Conservation (phyloP, 768 basidiomycete species). For the Lactarius evosmus region DNA sequence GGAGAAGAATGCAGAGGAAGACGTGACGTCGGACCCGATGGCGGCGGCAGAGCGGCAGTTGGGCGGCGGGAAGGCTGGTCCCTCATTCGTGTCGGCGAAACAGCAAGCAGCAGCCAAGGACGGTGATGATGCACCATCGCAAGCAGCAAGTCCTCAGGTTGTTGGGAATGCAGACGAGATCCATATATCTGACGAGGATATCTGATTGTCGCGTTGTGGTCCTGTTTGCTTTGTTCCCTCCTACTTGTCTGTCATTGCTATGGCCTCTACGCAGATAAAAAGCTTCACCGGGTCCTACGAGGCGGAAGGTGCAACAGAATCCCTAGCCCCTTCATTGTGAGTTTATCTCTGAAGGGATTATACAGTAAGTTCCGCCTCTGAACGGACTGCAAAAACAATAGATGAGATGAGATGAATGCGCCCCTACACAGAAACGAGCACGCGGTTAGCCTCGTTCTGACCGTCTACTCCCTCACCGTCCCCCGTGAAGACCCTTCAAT, state of each 20-base stretch:
- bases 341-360: too few species aligned
- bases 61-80: conserved; percentile 48
- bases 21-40: conserved; percentile 68
- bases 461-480: conserved; percentile 77
- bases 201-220: conserved; percentile 33
- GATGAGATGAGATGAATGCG: background rate
- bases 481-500: conserved; percentile 48
- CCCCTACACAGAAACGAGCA: conserved; percentile 40
- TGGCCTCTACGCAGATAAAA: conserved; percentile 1
- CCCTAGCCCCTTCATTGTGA: too few species aligned
- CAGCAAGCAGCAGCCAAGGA: conserved; percentile 41
- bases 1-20: conserved; percentile 45
- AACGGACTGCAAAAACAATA: too few species aligned
- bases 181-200: conserved; percentile 75
- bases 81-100: conserved; percentile 77
- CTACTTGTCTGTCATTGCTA: conserved; percentile 10
- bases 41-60: conserved; percentile 74
- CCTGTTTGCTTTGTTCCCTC: conserved; percentile 19
- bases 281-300: too few species aligned
- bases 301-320: too few species aligned
- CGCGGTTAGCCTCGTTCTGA: conserved; percentile 75
- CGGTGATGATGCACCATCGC: conserved; percentile 22
- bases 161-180: conserved; percentile 76
- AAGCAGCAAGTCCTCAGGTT: conserved; percentile 18
- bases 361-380: conserved; percentile 53